Evolutionary conservation across 2,329 filamentous ascomycete genomes (phyloP), one percentile per base, ranked within the genome.

Genomic region (Huntiella omanensis): DNA sequence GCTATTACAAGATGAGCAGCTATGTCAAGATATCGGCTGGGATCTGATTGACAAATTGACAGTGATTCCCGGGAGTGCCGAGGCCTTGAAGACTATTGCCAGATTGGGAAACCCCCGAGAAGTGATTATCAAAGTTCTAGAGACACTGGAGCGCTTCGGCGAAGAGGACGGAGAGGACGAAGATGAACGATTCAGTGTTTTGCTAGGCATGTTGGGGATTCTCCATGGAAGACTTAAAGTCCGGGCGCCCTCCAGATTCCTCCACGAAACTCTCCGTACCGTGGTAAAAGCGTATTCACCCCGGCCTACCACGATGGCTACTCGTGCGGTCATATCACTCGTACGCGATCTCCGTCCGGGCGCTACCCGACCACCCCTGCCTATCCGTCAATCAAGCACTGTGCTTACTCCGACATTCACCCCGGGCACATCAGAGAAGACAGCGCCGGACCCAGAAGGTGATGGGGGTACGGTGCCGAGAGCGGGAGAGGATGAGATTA

Each of bases 21-120:
- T 87, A 48, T 83, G 81, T 2, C 73, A 72, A 50, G 80, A 84
- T 48, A 86, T 88, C 54, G 83, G 83, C 43, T 91, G 83, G 83
- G 83, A 91, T 58, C 64, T 88, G 44, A 78, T 91, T 16, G 78
- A 82, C 56, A 73, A 84, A 55, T 70, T 91, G 4, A 67, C 86
- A 17, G 68, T 74, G 33, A 62, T 85, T 4, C 68, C 80, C 1
- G 75, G 70, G 10, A 79, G 77, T n/a, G 76, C 81, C 53, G 61
- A 68, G 40, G 86, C 83, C 56, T 66, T 88, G 12, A 73, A 80
- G 57, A 81, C 78, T 28, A 77, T 88, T 45, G 83, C 83, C 32
- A 72, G 77, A 17, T 67, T 85, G 35, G 83, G 83, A 43, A 91
- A 88, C 57, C 83, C 83, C 1, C 69, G 83, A 43, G 83, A 91